phyloP scores from a whole-genome alignment of 1,284 basidiomycete genomes.

The Termitomyces sp. region DNA sequence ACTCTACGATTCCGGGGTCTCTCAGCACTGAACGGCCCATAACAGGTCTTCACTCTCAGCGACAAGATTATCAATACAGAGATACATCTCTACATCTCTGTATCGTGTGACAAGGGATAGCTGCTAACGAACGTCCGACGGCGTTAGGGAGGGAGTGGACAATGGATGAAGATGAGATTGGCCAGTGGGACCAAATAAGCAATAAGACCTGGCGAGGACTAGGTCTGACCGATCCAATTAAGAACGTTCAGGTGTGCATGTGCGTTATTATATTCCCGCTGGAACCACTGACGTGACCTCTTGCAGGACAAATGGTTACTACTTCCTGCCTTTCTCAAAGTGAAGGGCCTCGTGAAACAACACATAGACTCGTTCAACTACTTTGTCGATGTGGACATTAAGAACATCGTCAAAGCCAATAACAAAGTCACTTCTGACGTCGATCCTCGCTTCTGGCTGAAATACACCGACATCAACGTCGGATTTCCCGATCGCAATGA shows the following conservation, averaged over 20 bases:
- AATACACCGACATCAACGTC: slow-evolving; percentile 94
- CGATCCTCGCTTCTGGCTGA: slow-evolving; percentile 95
- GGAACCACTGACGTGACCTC: slow-evolving; percentile 4
- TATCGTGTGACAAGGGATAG: not conserved
- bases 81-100: not conserved
- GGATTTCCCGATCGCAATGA: slow-evolving; percentile 90
- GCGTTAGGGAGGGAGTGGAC: slow-evolving; percentile 1
- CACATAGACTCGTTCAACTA: slow-evolving; percentile 99
- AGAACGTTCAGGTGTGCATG: slow-evolving; percentile 63
- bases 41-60: not conserved
- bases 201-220: slow-evolving; percentile 64
- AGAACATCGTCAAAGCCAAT: slow-evolving; percentile 94
- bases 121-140: not conserved
- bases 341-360: slow-evolving; percentile 98
- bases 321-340: slow-evolving; percentile 90
- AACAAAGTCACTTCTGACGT: slow-evolving; percentile 94
- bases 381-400: slow-evolving; percentile 96
- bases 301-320: slow-evolving; percentile 94
- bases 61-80: not conserved
- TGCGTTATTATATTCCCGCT: not conserved
- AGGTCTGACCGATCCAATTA: slow-evolving; percentile 73
- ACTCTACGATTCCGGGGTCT: too few relatives aligned
- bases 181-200: slow-evolving; percentile 56
- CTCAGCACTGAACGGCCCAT: too few relatives aligned
- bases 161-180: slow-evolving; percentile 36